Conservation (phyloP, 306 rosid genomes). For the Rosa rugosa region DNA sequence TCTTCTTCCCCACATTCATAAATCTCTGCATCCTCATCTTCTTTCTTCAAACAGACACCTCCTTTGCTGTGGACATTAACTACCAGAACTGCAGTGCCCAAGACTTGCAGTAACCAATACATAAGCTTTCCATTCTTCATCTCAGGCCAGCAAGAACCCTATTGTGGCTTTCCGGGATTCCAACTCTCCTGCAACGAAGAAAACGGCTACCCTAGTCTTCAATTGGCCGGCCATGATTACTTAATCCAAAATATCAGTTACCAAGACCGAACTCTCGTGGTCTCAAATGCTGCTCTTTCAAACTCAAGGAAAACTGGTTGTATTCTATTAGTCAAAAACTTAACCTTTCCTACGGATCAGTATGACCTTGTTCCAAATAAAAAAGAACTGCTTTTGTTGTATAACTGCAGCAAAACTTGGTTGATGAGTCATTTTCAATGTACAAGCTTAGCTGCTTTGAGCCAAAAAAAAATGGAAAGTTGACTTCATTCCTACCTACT, state of each 20-base stretch:
- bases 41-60: too few relatives aligned
- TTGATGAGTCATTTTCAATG: neutral
- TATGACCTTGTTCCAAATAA: constrained; percentile 9
- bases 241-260: too few relatives aligned
- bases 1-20: too few relatives aligned
- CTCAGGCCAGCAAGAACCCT: constrained; percentile 17
- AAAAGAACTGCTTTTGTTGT: constrained; percentile 21
- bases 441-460: constrained; percentile 30
- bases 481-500: too few relatives aligned
- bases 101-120: neutral
- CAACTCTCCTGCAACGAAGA: constrained; percentile 29
- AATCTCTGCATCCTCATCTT: too few relatives aligned
- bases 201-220: neutral
- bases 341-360: neutral
- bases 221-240: too few relatives aligned
- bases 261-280: too few relatives aligned
- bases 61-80: too few relatives aligned
- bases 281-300: too few relatives aligned
- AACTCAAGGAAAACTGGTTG: neutral
- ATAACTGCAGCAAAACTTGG: constrained; percentile 26
- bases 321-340: constrained; percentile 6
- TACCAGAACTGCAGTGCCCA: too few relatives aligned
- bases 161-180: constrained; percentile 63
- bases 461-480: neutral
- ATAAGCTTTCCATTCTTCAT: constrained; percentile 56